Base-by-base conservation (phyloP, 164 flowering plant genomes). In the Chimonanthus praecox region DNA sequence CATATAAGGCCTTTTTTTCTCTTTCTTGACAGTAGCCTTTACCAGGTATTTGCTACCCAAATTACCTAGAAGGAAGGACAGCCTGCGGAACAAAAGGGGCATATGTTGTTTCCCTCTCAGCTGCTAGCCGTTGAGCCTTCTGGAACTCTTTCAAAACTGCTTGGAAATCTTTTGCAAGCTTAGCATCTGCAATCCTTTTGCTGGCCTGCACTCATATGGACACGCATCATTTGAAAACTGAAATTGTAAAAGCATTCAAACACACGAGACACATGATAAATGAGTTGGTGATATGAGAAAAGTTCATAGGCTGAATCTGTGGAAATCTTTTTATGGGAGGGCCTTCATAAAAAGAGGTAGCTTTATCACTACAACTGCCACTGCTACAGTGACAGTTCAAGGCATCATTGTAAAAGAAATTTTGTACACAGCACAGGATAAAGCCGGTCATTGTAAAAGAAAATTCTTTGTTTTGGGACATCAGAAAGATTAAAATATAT, bases 131-230 rank as follows among this genome's bases (percentile, higher is more conserved):
- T 73, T 91, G 97, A 49, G 92, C 90, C 83, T 88, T 91, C 76
- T 91, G 94, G 75, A 89, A 91, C 58, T 91, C 92, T 81, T 85
- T 88, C 49, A 91, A 81, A 76, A 87, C 87, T 7, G 88, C 79
- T 69, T 88, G 88, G 61, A 89, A 91, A 85, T 91, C 97, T 75
- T 85, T 91, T 64, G 97, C 91, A 77, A 88, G 94, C 74, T 91
- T 91, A 60, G 94, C 94, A 84, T 91, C 97, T 2, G 88, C 81
- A 58, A 91, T 85, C 83, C 87, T 91, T 83, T 87, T 91, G 80
- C 80, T 83, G 10, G 89, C 84, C 97, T 89, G 88, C 75, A 81
- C 45, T 43, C 45, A 66, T 50, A 73, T 66, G 20, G 20, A 68
- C 3, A 43, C 66, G n/a, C 64, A 62, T 16, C 6, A 66, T 66